phyloP scores from a whole-genome alignment of 2,329 filamentous ascomycete genomes.

The Fusarium sp. region DNA sequence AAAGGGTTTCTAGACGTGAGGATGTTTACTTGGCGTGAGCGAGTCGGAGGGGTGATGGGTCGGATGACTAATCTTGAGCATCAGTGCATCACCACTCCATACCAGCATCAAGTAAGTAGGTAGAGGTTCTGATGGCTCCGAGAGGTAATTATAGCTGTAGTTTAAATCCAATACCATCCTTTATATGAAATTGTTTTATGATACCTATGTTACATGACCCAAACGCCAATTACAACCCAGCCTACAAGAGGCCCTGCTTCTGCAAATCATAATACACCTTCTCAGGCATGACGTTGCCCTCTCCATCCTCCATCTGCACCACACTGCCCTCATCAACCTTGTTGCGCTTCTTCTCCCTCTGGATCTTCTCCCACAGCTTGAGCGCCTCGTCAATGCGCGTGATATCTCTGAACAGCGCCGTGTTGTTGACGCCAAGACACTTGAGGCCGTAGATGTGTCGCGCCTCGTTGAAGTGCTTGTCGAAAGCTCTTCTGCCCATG shows the following conservation, averaged over 20 bases:
- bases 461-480: constrained; percentile 98
- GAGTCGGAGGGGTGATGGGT: constrained; percentile 40
- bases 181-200: background rate
- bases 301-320: constrained; percentile 97
- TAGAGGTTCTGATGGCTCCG: background rate
- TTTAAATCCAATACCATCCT: background rate
- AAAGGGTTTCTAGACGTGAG: background rate
- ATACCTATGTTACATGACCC: background rate
- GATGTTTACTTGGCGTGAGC: constrained; percentile 34
- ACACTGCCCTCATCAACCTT: constrained; percentile 83
- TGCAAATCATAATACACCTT: constrained; percentile 97
- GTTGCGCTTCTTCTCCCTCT: constrained; percentile 83
- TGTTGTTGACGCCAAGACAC: constrained; percentile 93
- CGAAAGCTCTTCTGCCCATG: constrained; percentile 94
- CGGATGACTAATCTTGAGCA: constrained; percentile 40
- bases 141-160: background rate
- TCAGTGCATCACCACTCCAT: background rate
- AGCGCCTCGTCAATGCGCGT: constrained; percentile 91
- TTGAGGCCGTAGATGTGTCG: constrained; percentile 94
- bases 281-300: constrained; percentile 99
- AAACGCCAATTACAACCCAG: constrained; percentile 18
- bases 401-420: constrained; percentile 92
- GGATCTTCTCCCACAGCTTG: constrained; percentile 92
- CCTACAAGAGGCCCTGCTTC: constrained; percentile 86
- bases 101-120: background rate